A percentile compares a stretch with the other conserved stretches of the same genome.
Conservation (phyloP, 768 basidiomycete species). For the Amanita inopinata region DNA sequence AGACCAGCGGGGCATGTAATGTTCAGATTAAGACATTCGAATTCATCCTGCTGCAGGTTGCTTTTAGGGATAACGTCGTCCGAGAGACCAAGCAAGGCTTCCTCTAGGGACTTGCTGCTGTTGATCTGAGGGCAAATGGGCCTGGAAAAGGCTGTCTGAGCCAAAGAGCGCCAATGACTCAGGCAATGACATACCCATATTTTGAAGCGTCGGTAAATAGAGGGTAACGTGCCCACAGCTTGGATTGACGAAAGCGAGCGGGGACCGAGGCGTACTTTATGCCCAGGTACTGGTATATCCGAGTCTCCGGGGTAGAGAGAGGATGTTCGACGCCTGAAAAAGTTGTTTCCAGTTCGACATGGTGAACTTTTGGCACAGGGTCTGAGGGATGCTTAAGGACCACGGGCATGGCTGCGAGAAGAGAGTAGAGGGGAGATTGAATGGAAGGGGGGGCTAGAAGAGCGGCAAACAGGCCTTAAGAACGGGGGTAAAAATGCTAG, state of each 20-base stretch:
- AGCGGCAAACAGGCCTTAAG: too few relatives aligned
- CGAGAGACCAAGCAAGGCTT: slow-evolving; percentile 50
- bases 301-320: slow-evolving; percentile 42
- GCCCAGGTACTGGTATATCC: slow-evolving; percentile 65
- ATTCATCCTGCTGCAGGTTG: slow-evolving; percentile 55
- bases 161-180: slow-evolving; percentile 1
- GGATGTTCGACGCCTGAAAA: slow-evolving; percentile 59
- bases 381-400: slow-evolving; percentile 15
- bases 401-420: slow-evolving; percentile 19
- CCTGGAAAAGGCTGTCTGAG: slow-evolving; percentile 23
- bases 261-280: slow-evolving; percentile 72
- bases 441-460: slow-evolving; percentile 8
- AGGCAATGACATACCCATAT: slow-evolving; percentile 51
- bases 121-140: slow-evolving; percentile 68
- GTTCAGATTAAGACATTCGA: slow-evolving; percentile 73
- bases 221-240: slow-evolving; percentile 47
- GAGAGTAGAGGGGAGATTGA: slow-evolving; percentile 5
- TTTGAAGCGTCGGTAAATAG: slow-evolving; percentile 50
- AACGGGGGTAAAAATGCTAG: slow-evolving; percentile 10
- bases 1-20: slow-evolving; percentile 65
- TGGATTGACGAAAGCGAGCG: slow-evolving; percentile 68
- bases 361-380: slow-evolving; percentile 31
- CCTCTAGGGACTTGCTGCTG: slow-evolving; percentile 37
- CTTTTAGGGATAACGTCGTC: slow-evolving; percentile 45
- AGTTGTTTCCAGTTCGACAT: slow-evolving; percentile 47